Evolutionary conservation across 192 early-diverging fungal species (phyloP), one percentile per base, ranked within the genome.

Genomic region (Geranomyces variabilis): DNA sequence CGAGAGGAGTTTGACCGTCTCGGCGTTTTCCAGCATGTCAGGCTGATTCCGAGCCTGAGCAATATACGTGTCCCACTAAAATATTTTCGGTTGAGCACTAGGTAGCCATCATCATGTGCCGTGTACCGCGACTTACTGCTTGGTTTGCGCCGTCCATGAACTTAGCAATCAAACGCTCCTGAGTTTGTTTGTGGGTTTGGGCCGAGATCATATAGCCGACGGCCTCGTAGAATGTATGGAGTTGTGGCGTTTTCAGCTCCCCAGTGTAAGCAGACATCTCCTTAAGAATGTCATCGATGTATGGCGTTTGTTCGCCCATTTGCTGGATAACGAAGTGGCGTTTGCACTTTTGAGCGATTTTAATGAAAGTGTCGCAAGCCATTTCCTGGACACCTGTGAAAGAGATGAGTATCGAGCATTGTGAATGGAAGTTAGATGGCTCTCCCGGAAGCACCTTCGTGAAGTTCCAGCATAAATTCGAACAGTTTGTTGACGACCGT

Each of bases 311-410:
- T 78, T 99, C 97, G 26, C 91, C 90, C 1, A 90, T 85, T 81
- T 99, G 97, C 78, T 95, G 93, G 26, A 89, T 78, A 41, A 97
- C 91, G 87, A 99, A 98, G 75, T 98, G 94, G 41, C 95, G 89
- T 51, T 90, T 92, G 83, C 96, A 98, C 77, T 98, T 97, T 80
- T 95, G 93, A 24, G 96, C 88, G 77, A 99, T 99, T 74, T 97
- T 99, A 73, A 98, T 97, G 81, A 98, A 98, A 6, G 97, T 98
- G 82, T 99, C 97, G 81, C 97, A 99, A 34, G 97, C 97, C 97
- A 99, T 99, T 80, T 99, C 97, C 77, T 97, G 96, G 49, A 99
- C 97, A 81, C 97, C 82, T 85, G 63, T 10, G 55, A 21, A 17
- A 55, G 22, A 24, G 10, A 34, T 63, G 33, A 63, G 41, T 12